These are phyloP conservation scores for Ceratocystis eucalypticola DNA, from an alignment of 2,329 filamentous ascomycete genomes.

Conservation along the genomic window DNA sequence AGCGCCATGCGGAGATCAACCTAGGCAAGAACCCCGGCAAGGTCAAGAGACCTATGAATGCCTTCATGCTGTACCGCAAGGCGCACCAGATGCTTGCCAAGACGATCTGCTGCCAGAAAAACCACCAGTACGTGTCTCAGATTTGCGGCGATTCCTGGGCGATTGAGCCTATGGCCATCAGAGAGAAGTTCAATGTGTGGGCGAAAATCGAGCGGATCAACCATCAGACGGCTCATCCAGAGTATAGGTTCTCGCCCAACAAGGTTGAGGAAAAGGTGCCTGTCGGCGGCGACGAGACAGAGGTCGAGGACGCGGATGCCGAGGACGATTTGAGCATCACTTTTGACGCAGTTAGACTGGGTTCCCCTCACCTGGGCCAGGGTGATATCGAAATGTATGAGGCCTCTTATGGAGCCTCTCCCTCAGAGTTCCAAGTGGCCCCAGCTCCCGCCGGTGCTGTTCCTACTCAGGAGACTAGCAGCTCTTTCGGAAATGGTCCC, in stretches of 20 bases:
- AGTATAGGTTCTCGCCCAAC: conserved; percentile 77
- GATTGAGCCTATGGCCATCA: conserved; percentile 58
- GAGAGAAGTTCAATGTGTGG: conserved; percentile 62
- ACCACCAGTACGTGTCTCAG: conserved; percentile 83
- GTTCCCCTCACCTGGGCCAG: too few relatives aligned
- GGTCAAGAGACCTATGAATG: conserved; percentile 88
- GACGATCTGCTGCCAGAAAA: conserved; percentile 66
- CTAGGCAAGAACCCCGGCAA: conserved; percentile 57
- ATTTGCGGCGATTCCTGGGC: conserved; percentile 82
- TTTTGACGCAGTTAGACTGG: too few relatives aligned
- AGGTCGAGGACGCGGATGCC: conserved; percentile 4
- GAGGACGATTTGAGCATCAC: background rate
- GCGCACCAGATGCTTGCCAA: conserved; percentile 82
- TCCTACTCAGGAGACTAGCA: too few relatives aligned
- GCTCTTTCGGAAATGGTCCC: too few relatives aligned
- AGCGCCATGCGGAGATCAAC: conserved; percentile 53
- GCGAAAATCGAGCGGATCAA: conserved; percentile 71
- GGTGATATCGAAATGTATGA: too few relatives aligned
- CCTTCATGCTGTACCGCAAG: conserved; percentile 94
- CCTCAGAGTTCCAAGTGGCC: too few relatives aligned
- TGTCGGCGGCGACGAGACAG: conserved; percentile 29
- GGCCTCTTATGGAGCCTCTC: too few relatives aligned
- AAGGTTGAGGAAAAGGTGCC: conserved; percentile 27
- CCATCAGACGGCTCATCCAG: conserved; percentile 71
- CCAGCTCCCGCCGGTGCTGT: too few relatives aligned